Evolutionary conservation across 75 land plant species (phyloP).

Genomic region (Picea glauca): DNA sequence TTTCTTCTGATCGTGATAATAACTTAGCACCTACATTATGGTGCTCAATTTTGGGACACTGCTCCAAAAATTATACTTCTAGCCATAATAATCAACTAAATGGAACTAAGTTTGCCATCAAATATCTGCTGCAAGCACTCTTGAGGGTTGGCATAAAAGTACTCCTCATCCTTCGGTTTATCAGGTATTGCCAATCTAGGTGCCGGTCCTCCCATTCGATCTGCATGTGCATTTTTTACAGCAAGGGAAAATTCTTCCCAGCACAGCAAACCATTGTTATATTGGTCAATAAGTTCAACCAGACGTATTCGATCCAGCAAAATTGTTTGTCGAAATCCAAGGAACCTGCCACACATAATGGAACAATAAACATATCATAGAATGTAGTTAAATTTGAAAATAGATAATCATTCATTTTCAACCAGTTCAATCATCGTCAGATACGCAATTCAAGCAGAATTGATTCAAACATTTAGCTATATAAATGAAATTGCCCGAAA

Average conservation of each 20-base stretch:
- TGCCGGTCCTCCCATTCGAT: slow-evolving; percentile 52
- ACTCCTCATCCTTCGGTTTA: slow-evolving; percentile 88
- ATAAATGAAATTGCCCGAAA: neutral
- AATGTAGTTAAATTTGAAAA: neutral
- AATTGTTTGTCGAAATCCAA: slow-evolving; percentile 70
- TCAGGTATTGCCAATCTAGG: slow-evolving; percentile 52
- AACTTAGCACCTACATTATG: too few species aligned
- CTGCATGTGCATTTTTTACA: slow-evolving; percentile 52
- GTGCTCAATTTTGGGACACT: too few species aligned
- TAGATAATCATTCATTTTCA: neutral
- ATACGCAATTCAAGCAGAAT: neutral
- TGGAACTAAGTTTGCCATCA: too few species aligned
- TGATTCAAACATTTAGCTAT: neutral
- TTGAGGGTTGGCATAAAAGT: slow-evolving; percentile 86
- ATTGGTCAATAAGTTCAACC: slow-evolving; percentile 61
- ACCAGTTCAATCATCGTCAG: neutral
- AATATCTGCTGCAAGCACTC: slow-evolving; percentile 47
- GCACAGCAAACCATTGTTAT: slow-evolving; percentile 38
- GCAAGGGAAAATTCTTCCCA: slow-evolving; percentile 71
- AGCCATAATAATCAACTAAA: too few species aligned
- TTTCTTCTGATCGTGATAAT: too few species aligned
- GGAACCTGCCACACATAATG: slow-evolving; percentile 38
- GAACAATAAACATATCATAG: neutral
- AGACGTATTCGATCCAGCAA: slow-evolving; percentile 57
- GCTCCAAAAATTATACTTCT: too few species aligned